Conservation (phyloP, 306 rosid species). For the Castanea crenata region DNA sequence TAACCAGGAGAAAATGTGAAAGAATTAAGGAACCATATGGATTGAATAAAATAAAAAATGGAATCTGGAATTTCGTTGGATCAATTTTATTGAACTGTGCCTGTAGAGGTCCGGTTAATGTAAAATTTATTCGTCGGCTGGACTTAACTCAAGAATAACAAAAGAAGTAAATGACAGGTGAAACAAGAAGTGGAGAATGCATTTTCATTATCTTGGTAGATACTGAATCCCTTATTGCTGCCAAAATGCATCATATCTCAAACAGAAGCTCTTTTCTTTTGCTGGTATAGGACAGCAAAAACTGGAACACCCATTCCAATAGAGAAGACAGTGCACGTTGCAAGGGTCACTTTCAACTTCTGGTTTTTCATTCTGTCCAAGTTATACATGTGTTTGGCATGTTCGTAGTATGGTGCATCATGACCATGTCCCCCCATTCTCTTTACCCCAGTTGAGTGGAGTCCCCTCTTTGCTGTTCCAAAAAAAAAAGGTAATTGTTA, state of each 20-base stretch:
- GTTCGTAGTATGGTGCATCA: conserved; percentile 35
- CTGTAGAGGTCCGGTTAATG: not conserved
- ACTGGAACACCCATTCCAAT: conserved; percentile 30
- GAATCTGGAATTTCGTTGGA: too few species aligned
- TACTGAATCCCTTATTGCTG: conserved; percentile 19
- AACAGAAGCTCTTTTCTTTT: conserved; percentile 32
- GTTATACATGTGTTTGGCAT: conserved; percentile 43
- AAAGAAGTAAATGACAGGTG: too few species aligned
- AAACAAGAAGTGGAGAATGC: too few species aligned
- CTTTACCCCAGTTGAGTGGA: conserved; percentile 35
- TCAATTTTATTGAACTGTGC: not conserved
- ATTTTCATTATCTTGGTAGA: too few species aligned
- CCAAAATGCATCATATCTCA: conserved; percentile 9
- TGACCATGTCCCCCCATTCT: conserved; percentile 38
- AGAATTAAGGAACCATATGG: too few species aligned
- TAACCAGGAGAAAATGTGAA: too few species aligned
- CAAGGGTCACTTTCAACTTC: conserved; percentile 28
- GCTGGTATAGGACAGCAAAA: conserved; percentile 30
- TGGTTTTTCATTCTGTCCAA: conserved; percentile 35
- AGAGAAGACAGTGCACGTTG: conserved; percentile 23
- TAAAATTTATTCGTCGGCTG: not conserved
- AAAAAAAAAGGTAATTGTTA: not conserved
- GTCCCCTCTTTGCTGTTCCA: conserved; percentile 21
- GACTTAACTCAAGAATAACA: too few species aligned
- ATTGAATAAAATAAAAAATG: too few species aligned